Base-by-base conservation (phyloP, 139 green algal species). In the Tetradesmus lagerheimii region DNA sequence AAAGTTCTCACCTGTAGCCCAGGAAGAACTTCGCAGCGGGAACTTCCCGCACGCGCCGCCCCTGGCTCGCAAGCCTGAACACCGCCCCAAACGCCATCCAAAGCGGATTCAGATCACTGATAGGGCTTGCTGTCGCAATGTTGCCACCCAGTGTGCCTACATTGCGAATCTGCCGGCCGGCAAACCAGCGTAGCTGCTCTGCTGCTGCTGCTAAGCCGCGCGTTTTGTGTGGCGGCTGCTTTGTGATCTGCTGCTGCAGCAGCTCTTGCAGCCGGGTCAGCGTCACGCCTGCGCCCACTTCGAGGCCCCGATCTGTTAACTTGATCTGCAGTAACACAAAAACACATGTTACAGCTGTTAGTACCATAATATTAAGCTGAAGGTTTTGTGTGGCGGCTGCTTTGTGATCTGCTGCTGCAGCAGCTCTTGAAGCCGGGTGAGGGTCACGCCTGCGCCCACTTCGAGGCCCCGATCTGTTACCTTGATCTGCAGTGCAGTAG, bases 81-180 rank as follows among this genome's bases (percentile, higher is more conserved):
- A 74, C 91, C 29, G 96, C 92, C n/a, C 93, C 91, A 41, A 86
- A 84, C 0, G 96, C 95, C 92, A 99, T 98, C 95, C 95, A 98
- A 16, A 99, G 67, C 11, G 97, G 97, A 92, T 99, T 99, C 23
- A 99, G 92, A 91, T 99, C 98, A 5, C 94, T 98, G 92, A 99
- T 99, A 86, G 98, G 98, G 80, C 89, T 96, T 41, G 92, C 98
- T 18, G 98, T 99, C 66, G 93, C 92, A 53, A 99, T 95, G 93
- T 99, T 99, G 76, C 98, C 98, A 31, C 95, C 98, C 29, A 99
- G 47, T 1, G 93, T 95, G 1, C 97, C 96, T n/a, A 96, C 95
- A 89, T 99, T 99, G 76, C 98, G 95, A 90, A 99, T 99, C 92
- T 99, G 97, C 77, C 93, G 93, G 79, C 96, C 95, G 0, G 91